phyloP scores from a whole-genome alignment of 768 basidiomycete genomes.

The Pleurotus eryngii region DNA sequence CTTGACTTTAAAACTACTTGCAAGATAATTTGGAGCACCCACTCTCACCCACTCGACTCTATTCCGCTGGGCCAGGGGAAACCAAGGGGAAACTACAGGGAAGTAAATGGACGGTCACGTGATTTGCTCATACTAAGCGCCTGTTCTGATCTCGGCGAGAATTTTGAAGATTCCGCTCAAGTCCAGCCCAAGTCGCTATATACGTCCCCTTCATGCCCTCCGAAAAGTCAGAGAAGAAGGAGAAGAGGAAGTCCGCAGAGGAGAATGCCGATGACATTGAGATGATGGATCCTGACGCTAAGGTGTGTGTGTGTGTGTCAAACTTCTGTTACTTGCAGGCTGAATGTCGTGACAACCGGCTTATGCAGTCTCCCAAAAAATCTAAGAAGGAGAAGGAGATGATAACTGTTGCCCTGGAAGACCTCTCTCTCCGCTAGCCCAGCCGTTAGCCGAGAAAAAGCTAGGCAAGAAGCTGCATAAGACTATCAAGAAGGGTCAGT shows the following conservation, averaged over 20 bases:
- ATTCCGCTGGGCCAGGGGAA: no score
- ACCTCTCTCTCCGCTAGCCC: constrained; percentile 92
- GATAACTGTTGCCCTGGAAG: constrained; percentile 66
- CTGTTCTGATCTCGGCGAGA: no score
- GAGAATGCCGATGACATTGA: constrained; percentile 52
- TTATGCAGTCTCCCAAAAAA: constrained; percentile 51
- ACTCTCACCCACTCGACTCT: no score
- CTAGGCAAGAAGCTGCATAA: constrained; percentile 93
- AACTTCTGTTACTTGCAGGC: constrained; percentile 1
- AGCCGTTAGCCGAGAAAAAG: constrained; percentile 91
- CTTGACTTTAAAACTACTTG: no score
- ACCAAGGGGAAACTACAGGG: no score
- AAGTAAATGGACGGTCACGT: no score
- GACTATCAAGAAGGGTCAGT: constrained; percentile 84
- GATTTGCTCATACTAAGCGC: no score
- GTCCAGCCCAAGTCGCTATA: no score
- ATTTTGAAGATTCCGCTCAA: no score
- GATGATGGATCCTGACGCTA: constrained; percentile 34
- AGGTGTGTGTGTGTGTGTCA: constrained; percentile 30
- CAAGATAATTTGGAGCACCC: no score
- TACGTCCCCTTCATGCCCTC: constrained; percentile 46
- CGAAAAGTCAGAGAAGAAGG: constrained; percentile 76
- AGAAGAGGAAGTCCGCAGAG: constrained; percentile 54
- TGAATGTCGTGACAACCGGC: constrained; percentile 10
- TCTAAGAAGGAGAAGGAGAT: constrained; percentile 63